These are phyloP conservation scores for Leishmania aethiopica DNA, from an alignment of 208 protist genomes.

Conservation along the genomic window DNA sequence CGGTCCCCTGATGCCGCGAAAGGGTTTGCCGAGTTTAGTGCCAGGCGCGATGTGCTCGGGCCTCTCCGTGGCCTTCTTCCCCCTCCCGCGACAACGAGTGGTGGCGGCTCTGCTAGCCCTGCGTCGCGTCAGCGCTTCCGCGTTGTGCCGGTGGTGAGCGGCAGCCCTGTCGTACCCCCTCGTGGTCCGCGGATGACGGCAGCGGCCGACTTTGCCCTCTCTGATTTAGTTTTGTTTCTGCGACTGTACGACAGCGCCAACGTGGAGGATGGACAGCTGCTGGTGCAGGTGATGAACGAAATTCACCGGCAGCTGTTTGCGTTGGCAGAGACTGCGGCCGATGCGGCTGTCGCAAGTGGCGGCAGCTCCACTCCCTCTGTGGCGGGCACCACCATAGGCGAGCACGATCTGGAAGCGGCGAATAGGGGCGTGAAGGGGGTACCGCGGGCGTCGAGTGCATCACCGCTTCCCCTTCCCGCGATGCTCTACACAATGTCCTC, in stretches of 20 bases:
- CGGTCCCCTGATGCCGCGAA: neutral
- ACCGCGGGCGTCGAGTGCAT: neutral
- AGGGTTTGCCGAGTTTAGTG: constrained; percentile 16
- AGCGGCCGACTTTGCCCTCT: constrained; percentile 29
- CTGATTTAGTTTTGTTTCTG: constrained; percentile 53
- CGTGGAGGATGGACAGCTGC: constrained; percentile 64
- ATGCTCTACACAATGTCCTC: constrained; percentile 62
- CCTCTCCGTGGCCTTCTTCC: constrained; percentile 33
- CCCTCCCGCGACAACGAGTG: neutral
- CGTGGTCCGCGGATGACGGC: neutral
- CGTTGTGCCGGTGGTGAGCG: neutral
- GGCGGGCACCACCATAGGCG: neutral
- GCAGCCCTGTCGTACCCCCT: neutral
- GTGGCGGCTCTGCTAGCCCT: neutral
- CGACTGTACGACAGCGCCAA: constrained; percentile 57
- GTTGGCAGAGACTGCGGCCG: constrained; percentile 9
- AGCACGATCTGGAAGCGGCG: neutral
- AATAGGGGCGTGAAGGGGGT: neutral
- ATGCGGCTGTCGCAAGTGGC: neutral
- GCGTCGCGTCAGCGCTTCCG: constrained; percentile 8
- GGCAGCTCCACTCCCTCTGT: neutral
- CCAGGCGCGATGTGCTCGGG: constrained; percentile 30
- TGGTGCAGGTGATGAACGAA: constrained; percentile 59
- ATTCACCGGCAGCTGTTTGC: constrained; percentile 47
- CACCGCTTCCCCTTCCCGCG: constrained; percentile 39